A percentile compares a stretch with the other conserved stretches of the same genome.
phyloP scores from a whole-genome alignment of 2,329 filamentous ascomycete species.

The Periconia sp. region DNA sequence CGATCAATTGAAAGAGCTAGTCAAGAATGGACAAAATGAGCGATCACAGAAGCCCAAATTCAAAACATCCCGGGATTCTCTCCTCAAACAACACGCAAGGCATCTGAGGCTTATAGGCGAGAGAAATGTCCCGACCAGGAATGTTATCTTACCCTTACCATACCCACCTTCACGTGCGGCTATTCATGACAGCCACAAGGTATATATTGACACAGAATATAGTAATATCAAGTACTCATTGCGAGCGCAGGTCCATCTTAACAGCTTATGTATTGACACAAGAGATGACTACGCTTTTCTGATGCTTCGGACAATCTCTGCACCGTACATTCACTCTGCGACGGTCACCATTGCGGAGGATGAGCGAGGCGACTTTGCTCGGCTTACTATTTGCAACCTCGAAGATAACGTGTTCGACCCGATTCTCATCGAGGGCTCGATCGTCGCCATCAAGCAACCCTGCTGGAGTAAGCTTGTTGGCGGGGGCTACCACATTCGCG shows the following conservation, averaged over 20 bases:
- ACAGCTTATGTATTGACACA: constrained; percentile 13
- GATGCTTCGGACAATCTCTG: constrained; percentile 22
- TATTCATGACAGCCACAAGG: constrained; percentile 6
- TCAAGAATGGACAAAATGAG: constrained; percentile 9
- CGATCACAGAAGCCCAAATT: constrained; percentile 6
- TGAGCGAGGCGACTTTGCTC: constrained; percentile 19
- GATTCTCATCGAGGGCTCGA: constrained; percentile 15
- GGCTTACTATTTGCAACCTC: constrained; percentile 30
- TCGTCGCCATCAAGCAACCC: constrained; percentile 27
- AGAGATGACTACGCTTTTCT: constrained; percentile 14
- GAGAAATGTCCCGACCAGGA: constrained; percentile 19
- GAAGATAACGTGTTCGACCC: constrained; percentile 30
- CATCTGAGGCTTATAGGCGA: constrained; percentile 21
- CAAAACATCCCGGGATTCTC: constrained; percentile 13
- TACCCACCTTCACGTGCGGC: constrained; percentile 23
- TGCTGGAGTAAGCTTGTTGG: constrained; percentile 22
- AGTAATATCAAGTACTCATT: constrained; percentile 2
- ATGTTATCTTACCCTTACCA: constrained; percentile 22
- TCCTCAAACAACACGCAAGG: constrained; percentile 19
- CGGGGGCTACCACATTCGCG: constrained; percentile 24
- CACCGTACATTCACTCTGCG: constrained; percentile 28
- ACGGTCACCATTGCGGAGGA: constrained; percentile 27
- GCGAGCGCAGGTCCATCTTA: constrained; percentile 11
- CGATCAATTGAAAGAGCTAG: constrained; percentile 21
- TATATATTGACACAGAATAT: no score